Evolutionary conservation across 2,329 filamentous ascomycete genomes (phyloP).

Genomic region (Pestalotiopsis sp.): DNA sequence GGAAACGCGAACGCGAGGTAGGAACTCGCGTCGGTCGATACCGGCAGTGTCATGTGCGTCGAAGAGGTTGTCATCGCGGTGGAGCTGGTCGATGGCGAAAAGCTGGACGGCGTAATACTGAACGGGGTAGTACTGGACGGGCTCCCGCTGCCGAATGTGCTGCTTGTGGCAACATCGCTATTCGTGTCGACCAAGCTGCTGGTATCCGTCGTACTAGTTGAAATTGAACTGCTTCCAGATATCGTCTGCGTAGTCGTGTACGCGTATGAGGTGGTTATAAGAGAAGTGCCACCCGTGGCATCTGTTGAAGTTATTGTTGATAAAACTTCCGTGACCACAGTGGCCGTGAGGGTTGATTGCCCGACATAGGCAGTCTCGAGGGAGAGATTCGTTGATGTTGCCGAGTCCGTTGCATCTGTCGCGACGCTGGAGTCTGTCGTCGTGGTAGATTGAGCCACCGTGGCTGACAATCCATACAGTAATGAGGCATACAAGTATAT

Average conservation of each 20-base stretch:
- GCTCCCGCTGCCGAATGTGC: not conserved
- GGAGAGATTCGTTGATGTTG: not conserved
- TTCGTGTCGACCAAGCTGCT: not conserved
- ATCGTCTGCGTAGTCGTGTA: not conserved
- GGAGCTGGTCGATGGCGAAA: slow-evolving; percentile 15
- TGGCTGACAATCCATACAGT: not conserved
- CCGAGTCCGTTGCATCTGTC: not conserved
- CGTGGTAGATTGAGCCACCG: not conserved
- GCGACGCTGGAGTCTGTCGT: not conserved
- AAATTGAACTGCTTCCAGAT: not conserved
- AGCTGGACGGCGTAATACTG: not conserved
- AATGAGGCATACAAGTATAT: not conserved
- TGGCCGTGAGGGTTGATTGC: not conserved
- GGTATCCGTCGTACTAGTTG: not conserved
- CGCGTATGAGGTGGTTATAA: not conserved
- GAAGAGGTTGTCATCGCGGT: slow-evolving; percentile 18
- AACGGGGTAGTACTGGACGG: not conserved
- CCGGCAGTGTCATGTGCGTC: slow-evolving; percentile 1
- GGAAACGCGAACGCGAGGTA: slow-evolving; percentile 15
- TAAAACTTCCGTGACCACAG: not conserved
- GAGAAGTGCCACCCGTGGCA: not conserved
- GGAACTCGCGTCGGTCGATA: slow-evolving; percentile 9
- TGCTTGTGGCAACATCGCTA: not conserved
- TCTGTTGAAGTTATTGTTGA: not conserved
- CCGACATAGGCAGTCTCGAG: not conserved